These are phyloP conservation scores for Starmerella geochares DNA, from an alignment of 805 yeast genomes.

Conservation along the genomic window DNA sequence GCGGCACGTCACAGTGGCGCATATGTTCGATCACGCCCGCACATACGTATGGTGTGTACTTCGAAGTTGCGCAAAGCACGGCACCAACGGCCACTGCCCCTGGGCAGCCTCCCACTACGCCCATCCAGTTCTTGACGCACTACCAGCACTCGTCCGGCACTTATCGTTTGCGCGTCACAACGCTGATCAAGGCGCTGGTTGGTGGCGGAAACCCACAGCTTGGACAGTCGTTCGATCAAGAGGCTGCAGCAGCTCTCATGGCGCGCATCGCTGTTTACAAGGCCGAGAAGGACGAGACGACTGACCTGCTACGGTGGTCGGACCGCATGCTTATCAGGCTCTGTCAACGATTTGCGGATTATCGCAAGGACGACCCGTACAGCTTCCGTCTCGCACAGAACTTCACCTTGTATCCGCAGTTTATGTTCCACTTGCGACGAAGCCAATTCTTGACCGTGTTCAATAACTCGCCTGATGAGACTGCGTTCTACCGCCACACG, in stretches of 20 bases:
- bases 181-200: conserved; percentile 48
- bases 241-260: conserved; percentile 92
- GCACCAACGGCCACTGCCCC: conserved; percentile 28
- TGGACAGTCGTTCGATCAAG: conserved; percentile 81
- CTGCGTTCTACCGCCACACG: conserved; percentile 91
- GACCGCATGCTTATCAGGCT: conserved; percentile 83
- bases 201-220: conserved; percentile 48
- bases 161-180: conserved; percentile 80
- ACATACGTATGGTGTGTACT: conserved; percentile 80
- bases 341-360: conserved; percentile 89
- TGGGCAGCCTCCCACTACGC: conserved; percentile 23
- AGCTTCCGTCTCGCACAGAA: conserved; percentile 76
- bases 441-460: conserved; percentile 92
- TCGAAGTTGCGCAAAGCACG: conserved; percentile 51
- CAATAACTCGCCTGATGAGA: conserved; percentile 97
- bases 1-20: conserved; percentile 82
- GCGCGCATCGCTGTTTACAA: conserved; percentile 84
- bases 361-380: conserved; percentile 71
- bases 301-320: conserved; percentile 83
- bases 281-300: conserved; percentile 68
- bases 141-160: conserved; percentile 95
- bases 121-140: conserved; percentile 75
- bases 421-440: conserved; percentile 88
- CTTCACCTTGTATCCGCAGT: conserved; percentile 86
- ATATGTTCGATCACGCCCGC: conserved; percentile 77